Evolutionary conservation across 352 stramenopile species (phyloP), one percentile per base, ranked within the genome.

Genomic region (Plasmopara halstedii): DNA sequence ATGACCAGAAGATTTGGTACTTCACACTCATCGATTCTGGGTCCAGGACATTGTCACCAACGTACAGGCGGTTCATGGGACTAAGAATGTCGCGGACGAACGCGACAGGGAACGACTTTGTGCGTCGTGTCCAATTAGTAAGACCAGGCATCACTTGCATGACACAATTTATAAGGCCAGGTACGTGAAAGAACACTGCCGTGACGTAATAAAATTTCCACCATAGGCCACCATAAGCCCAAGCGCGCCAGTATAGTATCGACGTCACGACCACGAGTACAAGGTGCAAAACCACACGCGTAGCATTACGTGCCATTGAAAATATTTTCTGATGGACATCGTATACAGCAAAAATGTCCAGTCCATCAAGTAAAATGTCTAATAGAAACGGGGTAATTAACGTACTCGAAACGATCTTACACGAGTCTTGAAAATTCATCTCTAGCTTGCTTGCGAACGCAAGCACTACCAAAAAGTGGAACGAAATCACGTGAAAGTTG

Each of bases 401-500:
- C 0, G 91, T 84, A 23, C 89, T 96, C 32, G 93, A 97, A 6
- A 95, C 61, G 21, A 97, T 79, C 47, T 89, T 73, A 19, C 65
- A 51, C 17, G 84, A 84, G 36, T 93, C 94, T 0, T 80, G 58
- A 38, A 85, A 71, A 36, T 82, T 83, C 72, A 97, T 90, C 20
- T 97, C 83, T 41, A 98, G 75, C 42, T 97, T 85, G 25, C 70
- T 69, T 4, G 72, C 74, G 46, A 99, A 98, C 14, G 94, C 91
- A 17, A 98, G 53, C 5, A 93, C 75, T 6, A 75, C 84, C 17
- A 98, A 67, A 11, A 98, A 77, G 53, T 98, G 97, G 70, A 99
- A 99, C 6, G 91, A 88, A 19, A 98, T 71, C 41, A 98, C 87
- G 63, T 99, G 95, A 73, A 97, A 99, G 59, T 98, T 96, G 39